Base-by-base conservation (phyloP, 306 rosid species). In the Psophocarpus tetragonolobus region DNA sequence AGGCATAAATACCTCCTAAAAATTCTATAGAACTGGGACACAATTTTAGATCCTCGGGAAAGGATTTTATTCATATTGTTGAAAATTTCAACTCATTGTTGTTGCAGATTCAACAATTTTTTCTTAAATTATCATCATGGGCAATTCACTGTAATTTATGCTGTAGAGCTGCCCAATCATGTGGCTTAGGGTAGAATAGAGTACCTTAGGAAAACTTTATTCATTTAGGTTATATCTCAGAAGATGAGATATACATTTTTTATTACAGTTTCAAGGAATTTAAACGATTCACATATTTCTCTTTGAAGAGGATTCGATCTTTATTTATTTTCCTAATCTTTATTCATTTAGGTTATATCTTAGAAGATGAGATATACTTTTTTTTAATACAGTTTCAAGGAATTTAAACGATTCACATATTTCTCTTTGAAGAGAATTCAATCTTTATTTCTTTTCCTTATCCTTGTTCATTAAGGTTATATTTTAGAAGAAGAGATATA, bases 131-230 rank as follows among this genome's bases (percentile, higher is more conserved):
- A 66, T 71, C 23, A 17, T 18, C 67, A 32, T 81, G 41, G 75
- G 73, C 32, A 74, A 81, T 83, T 78, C 57, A 77, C 75, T 87
- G 87, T 88, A 83, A 73, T 75, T 88, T 82, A 76, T 65, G 78
- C 53, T 23, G 60, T 69, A 84, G 85, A 85, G 80, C 78, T 39
- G 82, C 76, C 80, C 74, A 80, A 32, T 69, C 77, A 48, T 78
- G 75, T 54, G 85, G 88, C 84, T 71, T 74, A 77, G 80, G 84
- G 83, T 78, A 67, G 74, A 74, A 76, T 83, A 73, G 80, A 63
- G 75, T 68, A 42, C 75, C 85, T 39, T 70, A 74, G 81, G 76
- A 53, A 72, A 68, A 14, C 27, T 79, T 86, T 70, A 71, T 62
- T 39, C 73, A 47, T 75, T 65, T 47, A 54, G 69, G 67, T 53